These are phyloP conservation scores for Fusarium xyrophilum DNA, from an alignment of 2,329 filamentous ascomycete species.

Conservation along the genomic window DNA sequence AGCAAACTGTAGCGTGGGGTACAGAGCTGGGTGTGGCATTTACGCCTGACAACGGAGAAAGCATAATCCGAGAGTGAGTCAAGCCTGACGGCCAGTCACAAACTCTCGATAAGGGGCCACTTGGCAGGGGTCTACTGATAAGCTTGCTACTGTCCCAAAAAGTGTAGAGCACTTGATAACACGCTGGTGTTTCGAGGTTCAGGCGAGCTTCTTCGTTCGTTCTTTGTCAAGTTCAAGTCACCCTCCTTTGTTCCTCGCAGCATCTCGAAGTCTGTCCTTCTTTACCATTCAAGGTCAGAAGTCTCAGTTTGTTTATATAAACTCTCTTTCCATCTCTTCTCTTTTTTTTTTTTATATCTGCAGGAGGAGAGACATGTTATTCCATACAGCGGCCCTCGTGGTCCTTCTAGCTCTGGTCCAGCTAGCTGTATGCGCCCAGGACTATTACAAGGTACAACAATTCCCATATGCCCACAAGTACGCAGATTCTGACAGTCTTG, in stretches of 20 bases:
- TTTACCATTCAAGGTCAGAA: conserved; percentile 9
- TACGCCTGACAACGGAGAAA: neutral
- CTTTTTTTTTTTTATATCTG: conserved; percentile 20
- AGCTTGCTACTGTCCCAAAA: conserved; percentile 16
- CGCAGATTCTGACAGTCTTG: neutral
- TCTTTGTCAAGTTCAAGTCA: neutral
- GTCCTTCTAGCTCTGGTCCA: conserved; percentile 62
- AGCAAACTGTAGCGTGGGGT: neutral
- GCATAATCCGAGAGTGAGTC: conserved; percentile 21
- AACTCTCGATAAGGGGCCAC: conserved; percentile 30
- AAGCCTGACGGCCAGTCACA: conserved; percentile 34
- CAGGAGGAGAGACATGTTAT: conserved; percentile 53
- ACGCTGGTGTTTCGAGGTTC: conserved; percentile 45
- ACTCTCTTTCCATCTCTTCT: neutral
- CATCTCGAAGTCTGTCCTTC: neutral
- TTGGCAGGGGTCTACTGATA: conserved; percentile 31
- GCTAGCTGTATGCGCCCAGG: conserved; percentile 66
- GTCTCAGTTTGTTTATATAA: neutral
- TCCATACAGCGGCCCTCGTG: conserved; percentile 57
- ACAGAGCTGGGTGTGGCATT: neutral
- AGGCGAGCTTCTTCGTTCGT: conserved; percentile 22
- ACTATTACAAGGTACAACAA: conserved; percentile 76
- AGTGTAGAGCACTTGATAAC: conserved; percentile 44
- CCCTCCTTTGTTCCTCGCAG: conserved; percentile 8
- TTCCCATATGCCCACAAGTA: neutral